phyloP scores from a whole-genome alignment of 2,329 filamentous ascomycete species.

The Aureobasidium sp. region DNA sequence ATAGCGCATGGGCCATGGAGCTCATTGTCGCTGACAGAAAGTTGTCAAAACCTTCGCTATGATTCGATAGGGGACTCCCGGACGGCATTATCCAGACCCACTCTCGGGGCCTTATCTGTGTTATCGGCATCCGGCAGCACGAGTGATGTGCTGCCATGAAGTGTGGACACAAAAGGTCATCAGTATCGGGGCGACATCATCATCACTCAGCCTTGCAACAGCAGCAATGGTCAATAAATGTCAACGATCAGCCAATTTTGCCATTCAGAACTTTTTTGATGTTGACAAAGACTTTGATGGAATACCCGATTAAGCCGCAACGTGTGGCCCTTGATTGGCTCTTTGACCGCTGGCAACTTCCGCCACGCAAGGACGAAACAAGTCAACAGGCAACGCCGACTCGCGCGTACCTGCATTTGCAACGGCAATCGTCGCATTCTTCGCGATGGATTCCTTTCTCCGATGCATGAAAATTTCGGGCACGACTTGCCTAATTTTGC shows the following conservation, averaged over 20 bases:
- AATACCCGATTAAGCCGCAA: neutral
- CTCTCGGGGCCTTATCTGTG: slow-evolving; percentile 12
- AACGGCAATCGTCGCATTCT: slow-evolving; percentile 4
- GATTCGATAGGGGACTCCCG: slow-evolving; percentile 13
- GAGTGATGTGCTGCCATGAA: neutral
- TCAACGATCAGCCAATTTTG: neutral
- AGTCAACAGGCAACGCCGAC: neutral
- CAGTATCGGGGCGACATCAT: neutral
- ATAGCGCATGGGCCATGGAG: slow-evolving; percentile 11
- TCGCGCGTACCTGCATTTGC: slow-evolving; percentile 11
- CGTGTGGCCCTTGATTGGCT: slow-evolving; percentile 3
- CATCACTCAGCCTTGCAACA: neutral
- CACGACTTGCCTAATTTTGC: neutral
- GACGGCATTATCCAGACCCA: slow-evolving; percentile 15
- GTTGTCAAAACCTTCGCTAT: slow-evolving; percentile 14
- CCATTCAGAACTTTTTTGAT: neutral
- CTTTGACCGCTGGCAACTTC: slow-evolving; percentile 3
- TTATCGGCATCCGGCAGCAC: slow-evolving; percentile 2
- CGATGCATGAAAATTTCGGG: neutral
- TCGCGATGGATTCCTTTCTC: neutral
- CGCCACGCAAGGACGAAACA: slow-evolving; percentile 9
- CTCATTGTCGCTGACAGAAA: slow-evolving; percentile 13
- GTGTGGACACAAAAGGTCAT: neutral
- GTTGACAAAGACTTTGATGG: slow-evolving; percentile 10
- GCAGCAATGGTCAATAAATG: neutral